Base-by-base conservation (phyloP, 345 rosid species). In the Brassica rapa region DNA sequence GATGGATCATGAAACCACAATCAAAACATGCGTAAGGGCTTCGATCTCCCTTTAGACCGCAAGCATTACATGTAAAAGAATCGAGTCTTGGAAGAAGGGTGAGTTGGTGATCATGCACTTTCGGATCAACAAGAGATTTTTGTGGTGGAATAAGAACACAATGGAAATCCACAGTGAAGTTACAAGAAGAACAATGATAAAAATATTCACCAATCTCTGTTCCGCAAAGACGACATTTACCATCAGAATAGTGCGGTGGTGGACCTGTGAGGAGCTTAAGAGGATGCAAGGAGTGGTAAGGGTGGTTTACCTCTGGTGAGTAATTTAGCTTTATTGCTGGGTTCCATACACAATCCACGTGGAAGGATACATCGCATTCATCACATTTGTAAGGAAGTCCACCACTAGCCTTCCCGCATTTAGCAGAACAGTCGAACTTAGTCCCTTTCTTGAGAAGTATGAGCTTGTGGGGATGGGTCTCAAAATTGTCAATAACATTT, bases 131-230 rank as follows among this genome's bases (percentile, higher is more conserved):
- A 5, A 65, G 2, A 23, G 55, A 51, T 21, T 4, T 1, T 19
- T 33, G 71, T 63, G 64, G 77, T 27, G 71, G 71, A n/a, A 19
- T 8, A 4, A 63, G 5, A 27, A 46, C 60, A 32, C 63, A 73
- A 3, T 1, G 10, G 21, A 63, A 4, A 30, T 63, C 46, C 62
- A 64, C 4, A 0, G 23, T 32, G 11, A 73, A 63, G 14, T 63
- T 32, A 12, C 77, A 73, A 0, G 16, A 10, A 16, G 68, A 19
- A 62, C 60, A 73, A 11, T 41, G n/a, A 49, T 73, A 62, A 41
- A 3, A 30, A 8, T 9, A 11, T 8, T 4, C 21, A 12, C 30
- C 60, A 19, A 2, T 2, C 11, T 8, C 1, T 8, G 10, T 35
- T 32, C 4, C 9, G 3, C 67, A 72, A 24, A 72, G 37, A 25